Evolutionary conservation across 2,329 filamentous ascomycete genomes (phyloP).

Genomic region (Fusarium torulosum): DNA sequence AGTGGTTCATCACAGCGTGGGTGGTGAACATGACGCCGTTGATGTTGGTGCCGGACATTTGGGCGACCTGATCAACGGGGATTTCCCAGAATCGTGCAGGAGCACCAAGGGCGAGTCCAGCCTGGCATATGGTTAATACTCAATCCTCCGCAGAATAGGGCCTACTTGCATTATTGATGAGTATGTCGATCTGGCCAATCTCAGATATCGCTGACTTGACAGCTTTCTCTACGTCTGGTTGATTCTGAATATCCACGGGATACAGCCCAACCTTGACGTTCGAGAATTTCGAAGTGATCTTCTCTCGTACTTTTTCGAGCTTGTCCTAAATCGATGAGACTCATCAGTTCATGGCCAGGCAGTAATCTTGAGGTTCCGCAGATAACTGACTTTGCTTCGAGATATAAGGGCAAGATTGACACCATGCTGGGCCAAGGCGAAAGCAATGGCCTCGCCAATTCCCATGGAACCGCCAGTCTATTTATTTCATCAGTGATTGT

Average conservation of each 20-base stretch:
- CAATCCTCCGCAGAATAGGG: rapidly evolving
- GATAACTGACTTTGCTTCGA: constrained; percentile 1
- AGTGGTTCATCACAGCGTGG: constrained; percentile 51
- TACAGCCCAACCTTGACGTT: not conserved
- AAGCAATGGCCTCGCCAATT: constrained; percentile 15
- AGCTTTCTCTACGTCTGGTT: not conserved
- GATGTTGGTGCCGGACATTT: constrained; percentile 48
- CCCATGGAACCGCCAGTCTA: constrained; percentile 28
- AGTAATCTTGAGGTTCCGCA: not conserved
- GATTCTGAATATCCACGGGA: not conserved
- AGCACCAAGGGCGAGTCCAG: constrained; percentile 26
- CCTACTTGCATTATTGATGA: constrained; percentile 29
- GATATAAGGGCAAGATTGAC: not conserved
- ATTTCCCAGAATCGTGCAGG: constrained; percentile 25
- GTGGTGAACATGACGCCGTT: constrained; percentile 48
- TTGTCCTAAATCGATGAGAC: not conserved
- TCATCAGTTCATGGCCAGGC: not conserved
- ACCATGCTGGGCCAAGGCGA: not conserved
- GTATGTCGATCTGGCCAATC: constrained; percentile 23
- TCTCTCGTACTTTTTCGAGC: not conserved
- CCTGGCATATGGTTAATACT: not conserved
- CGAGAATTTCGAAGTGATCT: not conserved
- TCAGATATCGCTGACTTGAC: constrained; percentile 2
- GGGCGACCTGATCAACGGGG: not conserved
- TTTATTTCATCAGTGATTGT: rapidly evolving